A percentile compares a stretch with the other conserved stretches of the same genome.
phyloP scores from a whole-genome alignment of 805 yeast genomes.

The Tanozyma kutaoensis region DNA sequence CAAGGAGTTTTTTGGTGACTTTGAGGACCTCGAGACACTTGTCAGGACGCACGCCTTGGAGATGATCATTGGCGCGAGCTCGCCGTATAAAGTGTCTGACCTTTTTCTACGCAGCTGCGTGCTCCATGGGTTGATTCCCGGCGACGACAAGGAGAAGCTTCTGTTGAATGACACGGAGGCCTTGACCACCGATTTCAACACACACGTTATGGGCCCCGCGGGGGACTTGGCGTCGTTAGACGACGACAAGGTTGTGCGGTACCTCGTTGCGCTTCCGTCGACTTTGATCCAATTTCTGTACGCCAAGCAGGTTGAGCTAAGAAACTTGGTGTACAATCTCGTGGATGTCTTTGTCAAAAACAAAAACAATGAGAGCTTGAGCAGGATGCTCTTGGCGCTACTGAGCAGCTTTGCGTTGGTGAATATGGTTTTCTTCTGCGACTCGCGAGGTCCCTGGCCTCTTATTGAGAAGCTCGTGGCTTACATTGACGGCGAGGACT shows the following conservation, averaged over 20 bases:
- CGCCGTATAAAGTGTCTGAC: no score
- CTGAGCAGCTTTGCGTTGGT: constrained; percentile 5
- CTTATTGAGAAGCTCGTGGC: constrained; percentile 11
- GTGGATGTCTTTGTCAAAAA: constrained; percentile 4
- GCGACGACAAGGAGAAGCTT: no score
- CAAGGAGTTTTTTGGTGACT: no score
- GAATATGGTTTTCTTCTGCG: constrained; percentile 5
- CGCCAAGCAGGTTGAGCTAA: not conserved
- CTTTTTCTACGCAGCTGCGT: no score
- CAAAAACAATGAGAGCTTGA: constrained; percentile 12
- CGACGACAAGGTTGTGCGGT: constrained; percentile 22
- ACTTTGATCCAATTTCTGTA: not conserved
- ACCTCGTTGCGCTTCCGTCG: constrained; percentile 9
- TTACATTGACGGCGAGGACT: constrained; percentile 7
- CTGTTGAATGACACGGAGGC: constrained; percentile 2
- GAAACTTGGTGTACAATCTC: constrained; percentile 7
- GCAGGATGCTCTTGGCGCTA: constrained; percentile 9
- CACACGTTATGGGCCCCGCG: constrained; percentile 15
- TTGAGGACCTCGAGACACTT: no score
- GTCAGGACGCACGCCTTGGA: no score
- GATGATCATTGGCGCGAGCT: no score
- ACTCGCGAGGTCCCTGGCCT: constrained; percentile 5
- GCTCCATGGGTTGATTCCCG: no score
- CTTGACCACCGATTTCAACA: constrained; percentile 9
- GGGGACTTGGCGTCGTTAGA: constrained; percentile 25